phyloP scores from a whole-genome alignment of 1,284 basidiomycete species.

The Bjerkandera adusta region DNA sequence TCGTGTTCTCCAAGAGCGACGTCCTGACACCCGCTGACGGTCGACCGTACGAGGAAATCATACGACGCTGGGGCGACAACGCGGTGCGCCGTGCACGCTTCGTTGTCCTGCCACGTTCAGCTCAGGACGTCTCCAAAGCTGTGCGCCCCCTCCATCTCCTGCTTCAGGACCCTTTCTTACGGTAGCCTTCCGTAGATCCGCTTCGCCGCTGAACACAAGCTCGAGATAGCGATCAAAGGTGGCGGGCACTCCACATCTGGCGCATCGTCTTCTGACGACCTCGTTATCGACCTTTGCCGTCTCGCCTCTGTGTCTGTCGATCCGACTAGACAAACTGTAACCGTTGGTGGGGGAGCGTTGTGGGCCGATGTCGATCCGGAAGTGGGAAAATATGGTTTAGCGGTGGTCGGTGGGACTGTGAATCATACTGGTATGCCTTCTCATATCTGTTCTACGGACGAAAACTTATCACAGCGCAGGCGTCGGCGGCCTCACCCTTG shows the following conservation, averaged over 20 bases:
- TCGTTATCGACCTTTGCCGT: slow-evolving; percentile 57
- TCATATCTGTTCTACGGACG: too few relatives aligned
- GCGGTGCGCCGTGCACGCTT: slow-evolving; percentile 40
- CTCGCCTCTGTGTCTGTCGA: slow-evolving; percentile 44
- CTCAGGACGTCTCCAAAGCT: slow-evolving; percentile 35
- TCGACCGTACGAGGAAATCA: slow-evolving; percentile 36
- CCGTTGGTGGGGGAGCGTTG: slow-evolving; percentile 51
- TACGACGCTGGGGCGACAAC: slow-evolving; percentile 47
- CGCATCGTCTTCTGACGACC: slow-evolving; percentile 45
- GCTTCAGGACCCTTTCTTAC: slow-evolving; percentile 31
- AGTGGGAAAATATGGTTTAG: slow-evolving; percentile 45
- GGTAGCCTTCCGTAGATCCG: too few relatives aligned
- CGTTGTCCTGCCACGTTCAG: slow-evolving; percentile 41
- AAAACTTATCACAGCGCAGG: neutral
- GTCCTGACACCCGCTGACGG: slow-evolving; percentile 38
- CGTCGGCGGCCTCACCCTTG: slow-evolving; percentile 44
- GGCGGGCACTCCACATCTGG: slow-evolving; percentile 53
- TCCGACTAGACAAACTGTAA: slow-evolving; percentile 36
- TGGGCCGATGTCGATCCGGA: slow-evolving; percentile 53
- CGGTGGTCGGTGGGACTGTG: slow-evolving; percentile 51
- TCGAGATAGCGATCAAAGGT: slow-evolving; percentile 46
- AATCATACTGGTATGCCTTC: slow-evolving; percentile 34
- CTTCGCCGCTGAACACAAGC: slow-evolving; percentile 36
- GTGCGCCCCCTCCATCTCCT: neutral
- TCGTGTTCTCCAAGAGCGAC: slow-evolving; percentile 39